Conservation (phyloP, 2,329 filamentous ascomycete species). For the Pseudonectria foliicola region DNA sequence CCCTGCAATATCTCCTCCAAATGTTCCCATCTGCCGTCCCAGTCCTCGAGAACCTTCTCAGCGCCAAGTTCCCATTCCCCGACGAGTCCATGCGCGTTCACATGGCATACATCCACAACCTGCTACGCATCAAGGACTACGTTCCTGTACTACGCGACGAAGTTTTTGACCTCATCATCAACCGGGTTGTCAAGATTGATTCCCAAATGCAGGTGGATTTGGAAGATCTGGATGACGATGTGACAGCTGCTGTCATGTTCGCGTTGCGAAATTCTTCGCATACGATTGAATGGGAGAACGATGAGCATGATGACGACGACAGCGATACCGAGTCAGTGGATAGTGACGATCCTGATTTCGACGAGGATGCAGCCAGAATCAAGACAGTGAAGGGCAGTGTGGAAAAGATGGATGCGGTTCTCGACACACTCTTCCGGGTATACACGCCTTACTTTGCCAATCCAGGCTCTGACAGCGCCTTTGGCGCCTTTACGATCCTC, state of each 20-base stretch:
- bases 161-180: conserved; percentile 74
- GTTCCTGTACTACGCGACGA: conserved; percentile 71
- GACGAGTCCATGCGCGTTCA: conserved; percentile 73
- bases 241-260: conserved; percentile 65
- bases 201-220: conserved; percentile 91
- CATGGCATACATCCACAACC: conserved; percentile 79
- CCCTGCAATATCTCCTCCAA: conserved; percentile 67
- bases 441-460: conserved; percentile 68
- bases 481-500: conserved; percentile 69
- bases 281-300: conserved; percentile 39
- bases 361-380: conserved; percentile 56
- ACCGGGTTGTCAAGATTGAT: conserved; percentile 86
- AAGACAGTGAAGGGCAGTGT: conserved; percentile 73
- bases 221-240: conserved; percentile 85
- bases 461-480: conserved; percentile 60
- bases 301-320: conserved; percentile 51
- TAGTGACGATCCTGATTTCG: conserved; percentile 61
- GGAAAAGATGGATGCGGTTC: conserved; percentile 82
- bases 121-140: conserved; percentile 71
- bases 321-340: conserved; percentile 66
- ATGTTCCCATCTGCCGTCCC: conserved; percentile 74
- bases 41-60: conserved; percentile 60
- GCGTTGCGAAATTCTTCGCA: conserved; percentile 29
- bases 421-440: conserved; percentile 80
- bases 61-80: conserved; percentile 65